A percentile compares a stretch with the other conserved stretches of the same genome.
phyloP scores from a whole-genome alignment of 441 rosid species.

The Gossypium trilobum region DNA sequence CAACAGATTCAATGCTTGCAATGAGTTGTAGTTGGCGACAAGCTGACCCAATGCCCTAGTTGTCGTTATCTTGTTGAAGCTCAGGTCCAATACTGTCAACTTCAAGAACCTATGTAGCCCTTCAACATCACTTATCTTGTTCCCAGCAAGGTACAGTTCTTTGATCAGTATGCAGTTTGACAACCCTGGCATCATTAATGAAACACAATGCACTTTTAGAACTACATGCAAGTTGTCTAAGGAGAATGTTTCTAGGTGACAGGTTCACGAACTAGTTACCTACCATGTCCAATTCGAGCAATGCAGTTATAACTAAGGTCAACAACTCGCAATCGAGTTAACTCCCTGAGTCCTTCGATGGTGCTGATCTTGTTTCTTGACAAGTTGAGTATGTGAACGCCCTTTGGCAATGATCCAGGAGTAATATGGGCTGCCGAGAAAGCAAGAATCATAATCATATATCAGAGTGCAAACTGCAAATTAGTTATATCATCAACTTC shows the following conservation, averaged over 20 bases:
- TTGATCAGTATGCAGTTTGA: constrained; percentile 76
- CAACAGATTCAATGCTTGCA: constrained; percentile 65
- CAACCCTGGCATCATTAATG: constrained; percentile 41
- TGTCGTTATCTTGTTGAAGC: constrained; percentile 91
- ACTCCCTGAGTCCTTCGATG: constrained; percentile 81
- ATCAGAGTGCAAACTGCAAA: background rate
- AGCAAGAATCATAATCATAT: background rate
- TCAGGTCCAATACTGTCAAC: constrained; percentile 71
- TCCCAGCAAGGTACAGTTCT: constrained; percentile 83
- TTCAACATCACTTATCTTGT: constrained; percentile 78
- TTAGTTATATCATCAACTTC: background rate
- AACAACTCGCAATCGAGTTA: constrained; percentile 62
- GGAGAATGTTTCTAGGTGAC: background rate
- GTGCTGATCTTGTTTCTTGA: constrained; percentile 73
- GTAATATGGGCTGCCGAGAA: constrained; percentile 54
- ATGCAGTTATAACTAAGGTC: constrained; percentile 89
- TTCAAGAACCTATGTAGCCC: constrained; percentile 84
- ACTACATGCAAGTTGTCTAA: background rate
- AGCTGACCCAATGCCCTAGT: constrained; percentile 78
- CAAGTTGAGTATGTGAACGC: constrained; percentile 66
- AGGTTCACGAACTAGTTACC: constrained; percentile 3
- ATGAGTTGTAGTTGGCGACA: constrained; percentile 79
- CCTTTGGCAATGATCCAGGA: constrained; percentile 74
- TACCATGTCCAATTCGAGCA: constrained; percentile 85
- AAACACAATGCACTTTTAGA: constrained; percentile 8